Base-by-base conservation (phyloP, 1,284 basidiomycete species). In the Mycena sp. region DNA sequence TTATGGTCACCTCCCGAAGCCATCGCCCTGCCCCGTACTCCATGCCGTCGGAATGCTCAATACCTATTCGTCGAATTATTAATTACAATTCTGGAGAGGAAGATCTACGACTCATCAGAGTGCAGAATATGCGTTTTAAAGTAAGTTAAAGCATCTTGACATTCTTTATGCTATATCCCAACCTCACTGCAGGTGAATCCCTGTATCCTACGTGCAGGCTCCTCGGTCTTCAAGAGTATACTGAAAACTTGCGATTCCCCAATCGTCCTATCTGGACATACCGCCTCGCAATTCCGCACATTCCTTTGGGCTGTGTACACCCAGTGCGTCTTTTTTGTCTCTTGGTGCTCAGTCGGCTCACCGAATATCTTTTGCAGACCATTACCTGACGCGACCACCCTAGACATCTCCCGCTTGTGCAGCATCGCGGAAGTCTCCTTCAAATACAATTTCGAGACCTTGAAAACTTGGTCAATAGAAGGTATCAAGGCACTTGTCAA, bases 391-490 rank as follows among this genome's bases (percentile, higher is more conserved):
- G 46, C 65, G 6, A 56, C 61, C 30, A 46, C 54, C 37, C 52
- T 75, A 21, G 58, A 70, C 28, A 50, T 75, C 25, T 69, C 69
- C 30, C 65, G 71, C n/a, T 45, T 76, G 11, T 65, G 75, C 26
- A 71, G 69, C 53, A 69, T 76, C 51, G 69, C 72, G 30, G 74
- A 75, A 61, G 62, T 73, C 9, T 63, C 75, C 21, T 58, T 59
- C 52, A 51, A 50, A 56, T 75, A 73, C 55, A 61, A 64, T 11
- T 65, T 71, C 32, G 52, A 60, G 17, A 48, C 69, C 40, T 61
- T 76, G 25, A 60, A 53, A 44, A n/a, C 49, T n/a, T 76, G 74
- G 74, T 69, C 72, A 14, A 49, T 64, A 51, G 57, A 43, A 4
- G 57, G 62, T 11, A 38, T 59, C 46, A 44, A 28, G 14, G 9